A percentile compares a stretch with the other conserved stretches of the same genome.
Evolutionary conservation across 2,329 filamentous ascomycete genomes (phyloP).

Genomic region (Setomelanomma holmii): DNA sequence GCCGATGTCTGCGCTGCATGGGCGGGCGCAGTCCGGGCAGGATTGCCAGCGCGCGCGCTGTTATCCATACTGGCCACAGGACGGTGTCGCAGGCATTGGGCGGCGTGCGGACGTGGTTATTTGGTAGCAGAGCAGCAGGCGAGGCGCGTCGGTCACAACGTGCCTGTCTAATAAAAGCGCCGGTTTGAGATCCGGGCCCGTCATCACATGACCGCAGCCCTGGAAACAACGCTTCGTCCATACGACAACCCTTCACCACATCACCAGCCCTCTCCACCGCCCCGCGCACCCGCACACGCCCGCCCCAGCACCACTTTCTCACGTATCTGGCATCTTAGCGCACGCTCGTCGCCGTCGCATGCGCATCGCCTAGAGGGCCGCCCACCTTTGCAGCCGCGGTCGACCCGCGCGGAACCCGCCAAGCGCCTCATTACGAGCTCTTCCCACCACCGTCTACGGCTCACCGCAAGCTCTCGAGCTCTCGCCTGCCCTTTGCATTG

Average conservation of each 20-base stretch:
- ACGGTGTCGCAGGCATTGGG: slow-evolving; percentile 24
- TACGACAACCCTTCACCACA: slow-evolving; percentile 3
- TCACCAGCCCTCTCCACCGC: slow-evolving; percentile 9
- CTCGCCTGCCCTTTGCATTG: slow-evolving; percentile 6
- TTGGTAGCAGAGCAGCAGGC: neutral
- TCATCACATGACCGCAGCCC: too few species aligned
- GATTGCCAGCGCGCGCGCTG: slow-evolving; percentile 22
- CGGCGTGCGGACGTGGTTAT: slow-evolving; percentile 1
- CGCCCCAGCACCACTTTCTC: too few species aligned
- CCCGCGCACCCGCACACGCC: slow-evolving; percentile 11
- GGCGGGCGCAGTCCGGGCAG: slow-evolving; percentile 10
- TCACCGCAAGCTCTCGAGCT: slow-evolving; percentile 21
- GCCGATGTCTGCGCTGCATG: slow-evolving; percentile 2
- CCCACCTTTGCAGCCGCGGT: slow-evolving; percentile 37
- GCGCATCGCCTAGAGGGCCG: slow-evolving; percentile 36
- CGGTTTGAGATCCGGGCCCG: neutral
- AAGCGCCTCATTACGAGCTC: slow-evolving; percentile 35
- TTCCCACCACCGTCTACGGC: slow-evolving; percentile 22
- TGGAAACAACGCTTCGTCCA: too few species aligned
- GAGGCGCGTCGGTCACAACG: neutral
- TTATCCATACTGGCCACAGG: slow-evolving; percentile 40
- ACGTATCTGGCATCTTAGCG: too few species aligned
- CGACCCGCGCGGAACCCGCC: slow-evolving; percentile 37
- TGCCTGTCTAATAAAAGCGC: slow-evolving; percentile 1
- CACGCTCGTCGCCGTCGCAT: slow-evolving; percentile 29